Percentiles rank a stretch among this genome's conserved stretches.
phyloP scores from a whole-genome alignment of 176 grass and related monocot genomes.

The Avena eriantha region DNA sequence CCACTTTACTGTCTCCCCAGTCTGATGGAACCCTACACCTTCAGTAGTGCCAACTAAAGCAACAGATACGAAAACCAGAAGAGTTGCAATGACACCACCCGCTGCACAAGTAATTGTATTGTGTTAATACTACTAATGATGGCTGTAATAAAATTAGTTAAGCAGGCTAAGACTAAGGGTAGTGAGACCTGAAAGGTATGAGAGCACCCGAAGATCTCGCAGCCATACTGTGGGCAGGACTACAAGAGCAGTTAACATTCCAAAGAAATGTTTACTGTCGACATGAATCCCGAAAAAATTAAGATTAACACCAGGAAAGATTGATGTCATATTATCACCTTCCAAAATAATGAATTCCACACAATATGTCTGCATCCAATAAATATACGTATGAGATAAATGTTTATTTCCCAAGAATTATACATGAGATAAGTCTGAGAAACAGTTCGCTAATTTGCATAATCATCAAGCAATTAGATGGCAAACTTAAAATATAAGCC shows the following conservation, averaged over 20 bases:
- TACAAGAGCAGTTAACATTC: slow-evolving; percentile 73
- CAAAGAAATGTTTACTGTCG: slow-evolving; percentile 79
- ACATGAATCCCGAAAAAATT: slow-evolving; percentile 67
- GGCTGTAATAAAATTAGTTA: not conserved
- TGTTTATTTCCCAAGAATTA: not conserved
- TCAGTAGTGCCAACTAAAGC: slow-evolving; percentile 60
- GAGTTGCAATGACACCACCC: slow-evolving; percentile 72
- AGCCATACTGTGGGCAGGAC: slow-evolving; percentile 93
- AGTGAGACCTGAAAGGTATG: slow-evolving; percentile 81
- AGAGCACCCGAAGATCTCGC: slow-evolving; percentile 80
- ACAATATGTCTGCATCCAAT: slow-evolving; percentile 75
- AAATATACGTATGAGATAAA: slow-evolving; percentile 38
- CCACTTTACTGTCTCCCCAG: slow-evolving; percentile 73
- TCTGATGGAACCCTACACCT: slow-evolving; percentile 69
- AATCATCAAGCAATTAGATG: slow-evolving; percentile 9
- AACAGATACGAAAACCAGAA: slow-evolving; percentile 76
- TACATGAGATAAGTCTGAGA: slow-evolving; percentile 2
- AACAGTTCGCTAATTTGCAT: not conserved
- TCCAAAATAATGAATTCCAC: slow-evolving; percentile 98
- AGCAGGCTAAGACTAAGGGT: slow-evolving; percentile 29
- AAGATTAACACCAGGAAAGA: slow-evolving; percentile 67
- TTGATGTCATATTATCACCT: slow-evolving; percentile 87
- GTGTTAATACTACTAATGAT: slow-evolving; percentile 31
- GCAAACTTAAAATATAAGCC: not conserved
- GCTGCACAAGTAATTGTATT: slow-evolving; percentile 49